These are phyloP conservation scores for Acephala macrosclerotiorum DNA, from an alignment of 2,329 filamentous ascomycete genomes.

Conservation along the genomic window DNA sequence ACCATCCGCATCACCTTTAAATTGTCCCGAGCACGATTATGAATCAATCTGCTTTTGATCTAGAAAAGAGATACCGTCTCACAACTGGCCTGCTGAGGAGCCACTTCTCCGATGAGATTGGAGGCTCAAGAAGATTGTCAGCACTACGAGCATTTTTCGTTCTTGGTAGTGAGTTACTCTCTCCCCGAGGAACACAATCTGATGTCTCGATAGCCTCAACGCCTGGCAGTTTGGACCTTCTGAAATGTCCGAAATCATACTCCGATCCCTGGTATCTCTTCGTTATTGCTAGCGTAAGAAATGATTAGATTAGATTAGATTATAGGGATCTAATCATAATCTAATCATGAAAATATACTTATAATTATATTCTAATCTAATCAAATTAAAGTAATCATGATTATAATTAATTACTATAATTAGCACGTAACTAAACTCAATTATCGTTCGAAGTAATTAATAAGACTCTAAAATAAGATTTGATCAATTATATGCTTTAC, in stretches of 20 bases:
- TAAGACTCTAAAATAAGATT: too few species aligned
- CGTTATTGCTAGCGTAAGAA: too few species aligned
- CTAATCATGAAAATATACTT: too few species aligned
- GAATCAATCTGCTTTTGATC: not conserved
- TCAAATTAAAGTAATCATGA: too few species aligned
- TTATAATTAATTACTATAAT: too few species aligned
- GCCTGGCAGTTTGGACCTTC: not conserved
- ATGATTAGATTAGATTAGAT: too few species aligned
- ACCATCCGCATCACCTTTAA: not conserved
- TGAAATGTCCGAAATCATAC: constrained; percentile 9
- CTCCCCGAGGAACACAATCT: not conserved
- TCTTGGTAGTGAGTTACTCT: not conserved
- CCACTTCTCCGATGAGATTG: constrained; percentile 16
- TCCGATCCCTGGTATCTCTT: constrained; percentile 15
- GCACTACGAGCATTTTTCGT: constrained; percentile 7
- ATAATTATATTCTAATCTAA: too few species aligned
- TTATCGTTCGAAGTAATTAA: too few species aligned
- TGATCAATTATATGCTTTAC: too few species aligned
- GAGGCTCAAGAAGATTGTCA: constrained; percentile 16
- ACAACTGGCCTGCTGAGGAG: not conserved
- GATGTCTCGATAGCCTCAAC: not conserved
- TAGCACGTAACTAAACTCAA: too few species aligned
- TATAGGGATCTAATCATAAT: too few species aligned
- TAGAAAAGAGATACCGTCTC: constrained; percentile 2
- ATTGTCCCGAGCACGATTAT: constrained; percentile 1